Evolutionary conservation across 768 basidiomycete genomes (phyloP), one percentile per base, ranked within the genome.

Genomic region (Dentipellis fragilis): DNA sequence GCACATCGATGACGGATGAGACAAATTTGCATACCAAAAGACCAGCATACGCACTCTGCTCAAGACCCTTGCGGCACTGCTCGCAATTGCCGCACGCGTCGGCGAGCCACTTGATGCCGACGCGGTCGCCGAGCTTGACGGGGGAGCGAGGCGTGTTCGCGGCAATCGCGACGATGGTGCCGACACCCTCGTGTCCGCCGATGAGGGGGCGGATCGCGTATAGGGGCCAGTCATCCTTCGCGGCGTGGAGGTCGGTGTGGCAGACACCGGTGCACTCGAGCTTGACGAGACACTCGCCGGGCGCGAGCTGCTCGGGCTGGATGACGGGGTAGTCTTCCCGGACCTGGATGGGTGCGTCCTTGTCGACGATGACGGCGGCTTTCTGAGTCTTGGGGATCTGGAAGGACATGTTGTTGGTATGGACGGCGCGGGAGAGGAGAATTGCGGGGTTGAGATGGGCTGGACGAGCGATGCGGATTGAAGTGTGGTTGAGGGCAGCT

Each of bases 41-140:
- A 16, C 19, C 7, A 54, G 2, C 37, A n/a, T 61, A 55, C 78
- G n/a, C 49, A 85, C 86, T 78, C 71, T 87, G 83, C 61, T 93
- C 90, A 52, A 75, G 71, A n/a, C 87, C 88, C 54, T 83, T 80
- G 49, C 81, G 74, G 68, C 91, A 94, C 53, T 76, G 76, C 67
- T 88, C 85, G 67, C 89, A 93, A 57, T 84, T 72, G 11, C 85
- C 72, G 65, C 90, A 91, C 56, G 79, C 83, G 64, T 84, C 75
- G 1, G 86, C 85, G 12, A 87, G 71, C 85, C 84, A 87, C 67
- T 93, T 92, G 71, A 93, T 80, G 4, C 90, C 90, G 46, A 92
- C 89, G 11, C 86, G 78, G 54, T 90, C 83, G 17, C 90, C 90
- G 38, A 90, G 57, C 64, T 86, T 81, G 59, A 92, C 79, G 0